Conservation (phyloP, 805 yeast genomes). For the Saturnispora hagleri region DNA sequence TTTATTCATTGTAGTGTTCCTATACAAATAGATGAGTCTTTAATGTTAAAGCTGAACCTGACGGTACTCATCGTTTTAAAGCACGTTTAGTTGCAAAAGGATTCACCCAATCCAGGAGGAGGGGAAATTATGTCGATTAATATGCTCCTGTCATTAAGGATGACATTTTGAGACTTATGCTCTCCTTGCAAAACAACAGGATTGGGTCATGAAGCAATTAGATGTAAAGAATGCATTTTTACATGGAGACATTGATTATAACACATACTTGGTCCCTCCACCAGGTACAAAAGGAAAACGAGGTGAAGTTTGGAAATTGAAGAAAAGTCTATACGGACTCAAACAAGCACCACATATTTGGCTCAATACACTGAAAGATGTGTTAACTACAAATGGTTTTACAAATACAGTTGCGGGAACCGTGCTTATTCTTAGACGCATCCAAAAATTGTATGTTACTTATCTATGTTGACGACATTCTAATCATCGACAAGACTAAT, state of each 20-base stretch:
- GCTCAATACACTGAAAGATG: neutral
- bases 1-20: neutral
- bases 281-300: neutral
- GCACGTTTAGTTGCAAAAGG: constrained; percentile 9
- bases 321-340: neutral
- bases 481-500: neutral
- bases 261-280: constrained; percentile 6
- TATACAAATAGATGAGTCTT: too few relatives aligned
- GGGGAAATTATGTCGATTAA: constrained; percentile 4
- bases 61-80: constrained; percentile 5
- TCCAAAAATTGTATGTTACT: neutral
- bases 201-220: constrained; percentile 1
- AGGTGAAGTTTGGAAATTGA: constrained; percentile 1
- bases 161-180: constrained; percentile 4
- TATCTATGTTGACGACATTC: neutral
- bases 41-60: constrained; percentile 1
- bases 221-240: constrained; percentile 11
- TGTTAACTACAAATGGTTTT: neutral
- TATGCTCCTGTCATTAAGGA: constrained; percentile 5
- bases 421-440: neutral
- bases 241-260: constrained; percentile 7
- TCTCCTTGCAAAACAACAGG: neutral
- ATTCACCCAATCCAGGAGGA: constrained; percentile 1
- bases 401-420: neutral
- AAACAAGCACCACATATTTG: constrained; percentile 2